phyloP scores from a whole-genome alignment of 2,329 filamentous ascomycete species.

The Colletotrichum sp. region DNA sequence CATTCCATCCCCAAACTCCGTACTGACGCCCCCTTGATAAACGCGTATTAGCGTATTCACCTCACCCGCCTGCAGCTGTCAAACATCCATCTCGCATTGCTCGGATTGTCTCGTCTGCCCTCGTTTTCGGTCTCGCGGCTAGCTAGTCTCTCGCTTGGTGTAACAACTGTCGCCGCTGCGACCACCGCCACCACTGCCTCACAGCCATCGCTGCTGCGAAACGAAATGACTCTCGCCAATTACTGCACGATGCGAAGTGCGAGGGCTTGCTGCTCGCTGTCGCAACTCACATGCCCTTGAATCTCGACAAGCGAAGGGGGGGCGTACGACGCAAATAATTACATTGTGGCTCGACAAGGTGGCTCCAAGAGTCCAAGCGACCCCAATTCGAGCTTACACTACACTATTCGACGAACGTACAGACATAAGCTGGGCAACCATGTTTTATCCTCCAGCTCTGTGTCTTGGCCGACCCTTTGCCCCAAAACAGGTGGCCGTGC shows the following conservation, averaged over 20 bases:
- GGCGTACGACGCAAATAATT: not conserved
- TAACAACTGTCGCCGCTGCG: not conserved
- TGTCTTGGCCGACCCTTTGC: not conserved
- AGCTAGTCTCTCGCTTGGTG: not conserved
- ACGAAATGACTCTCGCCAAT: not conserved
- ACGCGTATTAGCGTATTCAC: constrained; percentile 5
- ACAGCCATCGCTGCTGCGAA: not conserved
- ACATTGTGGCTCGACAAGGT: not conserved
- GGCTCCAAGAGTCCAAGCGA: not conserved
- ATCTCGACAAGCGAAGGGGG: not conserved
- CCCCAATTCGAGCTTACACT: not conserved
- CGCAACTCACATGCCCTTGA: not conserved
- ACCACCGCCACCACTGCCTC: not conserved
- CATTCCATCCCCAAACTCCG: not conserved
- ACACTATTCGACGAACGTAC: not conserved
- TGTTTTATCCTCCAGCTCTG: not conserved
- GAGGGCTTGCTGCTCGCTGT: not conserved
- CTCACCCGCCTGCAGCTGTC: not conserved
- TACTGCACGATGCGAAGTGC: not conserved
- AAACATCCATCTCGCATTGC: not conserved
- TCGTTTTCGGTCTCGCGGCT: not conserved
- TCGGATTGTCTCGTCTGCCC: not conserved
- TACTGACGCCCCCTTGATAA: not conserved
- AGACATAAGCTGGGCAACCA: not conserved
- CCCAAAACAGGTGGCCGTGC: not conserved